Base-by-base conservation (phyloP, 352 stramenopile species). In the Blastocystis sp. region DNA sequence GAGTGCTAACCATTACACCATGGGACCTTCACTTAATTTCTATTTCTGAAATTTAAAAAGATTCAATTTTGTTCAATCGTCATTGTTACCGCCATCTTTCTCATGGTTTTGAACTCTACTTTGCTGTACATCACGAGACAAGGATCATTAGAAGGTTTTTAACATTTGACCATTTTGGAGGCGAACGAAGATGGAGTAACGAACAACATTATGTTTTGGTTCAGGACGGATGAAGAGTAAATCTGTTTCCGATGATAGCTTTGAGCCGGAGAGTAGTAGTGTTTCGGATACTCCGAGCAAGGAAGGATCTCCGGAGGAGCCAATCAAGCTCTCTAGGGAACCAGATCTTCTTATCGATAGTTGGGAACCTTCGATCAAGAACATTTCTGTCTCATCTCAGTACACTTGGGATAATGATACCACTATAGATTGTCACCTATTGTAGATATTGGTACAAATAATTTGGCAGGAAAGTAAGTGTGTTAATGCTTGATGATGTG, bases 1-100 rank as follows among this genome's bases (percentile, higher is more conserved):
- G 65, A 77, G 65, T 77, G 65, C 65, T 77, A 77, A 77, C 65
- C 65, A 77, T 77, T 77, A 77, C 65, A 77, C 65, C 65, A 77
- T 77, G 65, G 65, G 65, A 77, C 65, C 65, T 27, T 4, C 35
- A 3, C 27, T 16, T 12, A 12, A 7, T 32, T 14, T 14, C 54
- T 61, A 3, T 7, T n/a, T 32, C 39, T 46, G 39, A 46, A 46
- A 9, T 9, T 9, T 46, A 46, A 63, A 63, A 63, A 11, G 56
- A 63, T 35, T 27, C 29, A 9, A 11, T 11, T 11, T 11, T 63
- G 56, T 7, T 11, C 11, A 11, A 35, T 63, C 56, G 3, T 63
- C 3, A 2, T 46, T 9, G 39, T 46, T 46, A 46, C 39, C 39
- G 39, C 39, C 39, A 46, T 46, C 39, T 9, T 46, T 46, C 9